Conservation (phyloP, 495 filamentous ascomycete genomes). For the Ramalina intermedia region DNA sequence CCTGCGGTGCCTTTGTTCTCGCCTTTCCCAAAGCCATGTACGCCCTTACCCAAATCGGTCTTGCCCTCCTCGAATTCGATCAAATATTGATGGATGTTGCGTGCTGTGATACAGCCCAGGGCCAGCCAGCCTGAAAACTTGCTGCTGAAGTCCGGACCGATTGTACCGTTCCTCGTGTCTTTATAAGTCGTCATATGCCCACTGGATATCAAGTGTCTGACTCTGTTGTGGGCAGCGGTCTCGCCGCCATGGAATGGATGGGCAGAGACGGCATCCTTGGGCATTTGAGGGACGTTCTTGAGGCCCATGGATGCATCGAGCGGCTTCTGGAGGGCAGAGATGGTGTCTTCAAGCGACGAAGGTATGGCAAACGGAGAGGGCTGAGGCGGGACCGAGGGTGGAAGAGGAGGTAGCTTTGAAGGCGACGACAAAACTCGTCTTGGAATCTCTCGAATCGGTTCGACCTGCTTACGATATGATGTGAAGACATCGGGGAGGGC, state of each 20-base stretch:
- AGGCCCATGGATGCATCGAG: slow-evolving; percentile 26
- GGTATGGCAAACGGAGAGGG: slow-evolving; percentile 45
- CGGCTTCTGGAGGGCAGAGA: slow-evolving; percentile 37
- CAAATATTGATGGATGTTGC: slow-evolving; percentile 48
- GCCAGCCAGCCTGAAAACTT: slow-evolving; percentile 57
- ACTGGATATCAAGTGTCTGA: slow-evolving; percentile 41
- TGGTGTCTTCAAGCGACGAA: slow-evolving; percentile 29
- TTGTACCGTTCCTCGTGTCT: slow-evolving; percentile 49
- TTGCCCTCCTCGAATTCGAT: slow-evolving; percentile 42
- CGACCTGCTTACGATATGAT: slow-evolving; percentile 47
- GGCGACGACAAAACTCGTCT: slow-evolving; percentile 33
- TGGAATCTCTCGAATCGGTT: slow-evolving; percentile 47
- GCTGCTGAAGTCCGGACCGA: slow-evolving; percentile 53
- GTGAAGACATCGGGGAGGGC: slow-evolving; percentile 57
- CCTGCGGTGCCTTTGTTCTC: slow-evolving; percentile 53
- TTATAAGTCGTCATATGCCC: slow-evolving; percentile 47
- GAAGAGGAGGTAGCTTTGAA: slow-evolving; percentile 35
- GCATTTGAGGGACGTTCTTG: slow-evolving; percentile 27
- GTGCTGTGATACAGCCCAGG: slow-evolving; percentile 51
- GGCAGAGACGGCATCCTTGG: slow-evolving; percentile 33
- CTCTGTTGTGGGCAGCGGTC: slow-evolving; percentile 33
- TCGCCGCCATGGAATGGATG: slow-evolving; percentile 59
- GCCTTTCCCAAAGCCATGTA: slow-evolving; percentile 42
- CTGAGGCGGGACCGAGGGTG: slow-evolving; percentile 40
- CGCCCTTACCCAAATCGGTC: slow-evolving; percentile 16